Conservation (phyloP, 78 protist species). For the Cavenderia fasciculata region DNA sequence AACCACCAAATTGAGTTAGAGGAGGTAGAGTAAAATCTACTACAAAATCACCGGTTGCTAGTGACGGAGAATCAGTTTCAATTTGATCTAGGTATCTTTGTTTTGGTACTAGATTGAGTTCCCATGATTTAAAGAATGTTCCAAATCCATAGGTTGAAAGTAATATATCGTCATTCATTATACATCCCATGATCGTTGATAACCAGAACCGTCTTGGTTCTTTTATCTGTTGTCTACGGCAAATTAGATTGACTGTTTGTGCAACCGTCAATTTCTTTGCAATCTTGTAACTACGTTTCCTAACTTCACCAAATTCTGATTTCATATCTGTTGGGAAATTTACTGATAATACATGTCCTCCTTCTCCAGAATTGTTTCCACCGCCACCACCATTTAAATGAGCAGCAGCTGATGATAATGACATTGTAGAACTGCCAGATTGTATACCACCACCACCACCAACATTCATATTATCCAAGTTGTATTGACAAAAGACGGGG, state of each 20-base stretch:
- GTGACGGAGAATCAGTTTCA: background rate
- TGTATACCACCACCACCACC: too few relatives aligned
- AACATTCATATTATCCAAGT: too few relatives aligned
- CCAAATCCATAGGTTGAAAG: constrained; percentile 60
- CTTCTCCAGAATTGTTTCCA: background rate
- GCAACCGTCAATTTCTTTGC: constrained; percentile 53
- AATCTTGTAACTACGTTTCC: constrained; percentile 48
- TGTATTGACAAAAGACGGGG: constrained; percentile 39
- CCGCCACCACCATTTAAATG: background rate
- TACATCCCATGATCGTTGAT: constrained; percentile 55
- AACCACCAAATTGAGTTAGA: constrained; percentile 55
- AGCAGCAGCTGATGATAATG: background rate
- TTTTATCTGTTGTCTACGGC: constrained; percentile 34
- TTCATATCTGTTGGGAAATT: constrained; percentile 4
- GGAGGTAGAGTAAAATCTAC: constrained; percentile 20
- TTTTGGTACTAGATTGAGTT: constrained; percentile 11
- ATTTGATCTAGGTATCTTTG: background rate
- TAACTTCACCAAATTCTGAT: constrained; percentile 30
- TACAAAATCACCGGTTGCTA: background rate
- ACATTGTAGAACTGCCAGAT: too few relatives aligned
- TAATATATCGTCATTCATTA: constrained; percentile 46
- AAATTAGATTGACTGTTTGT: constrained; percentile 65
- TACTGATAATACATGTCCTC: constrained; percentile 27
- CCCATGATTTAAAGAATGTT: constrained; percentile 69
- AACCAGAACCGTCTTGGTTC: constrained; percentile 52